A percentile compares a stretch with the other conserved stretches of the same genome.
Conservation (phyloP, 805 yeast species). For the Barnettozyma californica region DNA sequence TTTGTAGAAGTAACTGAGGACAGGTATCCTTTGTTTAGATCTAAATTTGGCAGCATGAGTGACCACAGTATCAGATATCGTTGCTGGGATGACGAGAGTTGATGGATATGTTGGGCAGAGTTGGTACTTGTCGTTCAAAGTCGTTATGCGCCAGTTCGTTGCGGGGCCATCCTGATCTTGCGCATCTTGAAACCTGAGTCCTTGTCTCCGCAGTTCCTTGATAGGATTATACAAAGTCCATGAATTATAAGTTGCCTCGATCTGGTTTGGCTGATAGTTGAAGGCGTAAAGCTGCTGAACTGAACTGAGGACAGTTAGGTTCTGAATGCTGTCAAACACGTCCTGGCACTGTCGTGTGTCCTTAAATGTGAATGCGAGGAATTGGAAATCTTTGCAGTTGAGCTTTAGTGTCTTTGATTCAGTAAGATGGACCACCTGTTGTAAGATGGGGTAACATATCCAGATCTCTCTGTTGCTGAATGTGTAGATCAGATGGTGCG, state of each 20-base stretch:
- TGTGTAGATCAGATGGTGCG: constrained; percentile 71
- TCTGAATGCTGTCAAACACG: constrained; percentile 67
- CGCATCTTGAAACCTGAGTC: constrained; percentile 33
- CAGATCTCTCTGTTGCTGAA: constrained; percentile 60
- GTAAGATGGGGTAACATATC: constrained; percentile 86
- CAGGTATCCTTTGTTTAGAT: constrained; percentile 82
- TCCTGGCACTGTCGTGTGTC: constrained; percentile 56
- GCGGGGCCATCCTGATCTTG: constrained; percentile 8
- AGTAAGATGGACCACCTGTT: constrained; percentile 33
- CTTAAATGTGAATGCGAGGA: constrained; percentile 68
- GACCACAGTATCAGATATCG: constrained; percentile 75
- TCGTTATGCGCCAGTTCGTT: constrained; percentile 63
- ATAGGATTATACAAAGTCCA: constrained; percentile 67
- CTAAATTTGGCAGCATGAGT: constrained; percentile 81
- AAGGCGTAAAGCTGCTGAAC: constrained; percentile 72
- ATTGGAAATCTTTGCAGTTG: constrained; percentile 81
- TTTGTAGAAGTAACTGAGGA: constrained; percentile 67
- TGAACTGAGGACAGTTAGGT: constrained; percentile 51
- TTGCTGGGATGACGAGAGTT: constrained; percentile 60
- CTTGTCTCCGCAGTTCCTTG: constrained; percentile 72
- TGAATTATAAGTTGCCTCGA: constrained; percentile 59
- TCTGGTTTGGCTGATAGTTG: constrained; percentile 66
- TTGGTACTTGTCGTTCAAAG: constrained; percentile 56
- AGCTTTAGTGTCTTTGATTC: constrained; percentile 54
- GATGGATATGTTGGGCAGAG: constrained; percentile 77